A percentile compares a stretch with the other conserved stretches of the same genome.
These are phyloP conservation scores for Cryptococcus sp. DNA, from an alignment of 1,284 basidiomycete genomes.

Conservation along the genomic window DNA sequence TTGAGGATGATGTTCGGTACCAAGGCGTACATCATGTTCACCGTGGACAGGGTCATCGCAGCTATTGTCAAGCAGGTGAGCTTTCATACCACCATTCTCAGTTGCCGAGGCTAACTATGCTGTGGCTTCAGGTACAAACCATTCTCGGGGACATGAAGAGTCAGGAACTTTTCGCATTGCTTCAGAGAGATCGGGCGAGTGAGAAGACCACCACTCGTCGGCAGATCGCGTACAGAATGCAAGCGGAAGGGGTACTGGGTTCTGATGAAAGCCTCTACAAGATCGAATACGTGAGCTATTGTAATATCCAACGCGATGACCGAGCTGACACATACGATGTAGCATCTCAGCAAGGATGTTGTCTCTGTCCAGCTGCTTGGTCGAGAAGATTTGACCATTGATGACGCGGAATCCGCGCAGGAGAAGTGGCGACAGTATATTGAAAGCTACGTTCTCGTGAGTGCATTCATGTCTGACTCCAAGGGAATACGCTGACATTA, in stretches of 20 bases:
- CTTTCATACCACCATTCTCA: constrained; percentile 19
- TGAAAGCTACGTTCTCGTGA: constrained; percentile 78
- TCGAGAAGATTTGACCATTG: constrained; percentile 82
- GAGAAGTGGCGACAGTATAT: constrained; percentile 89
- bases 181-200: constrained; percentile 69
- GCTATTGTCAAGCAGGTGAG: constrained; percentile 82
- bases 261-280: constrained; percentile 90
- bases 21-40: constrained; percentile 89
- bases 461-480: constrained; percentile 31
- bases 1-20: constrained; percentile 96
- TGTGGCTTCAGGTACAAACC: constrained; percentile 64
- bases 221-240: constrained; percentile 78
- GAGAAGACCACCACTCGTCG: constrained; percentile 72
- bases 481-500: background rate
- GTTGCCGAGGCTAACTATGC: background rate
- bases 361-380: constrained; percentile 84
- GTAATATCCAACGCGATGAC: background rate
- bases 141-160: constrained; percentile 77
- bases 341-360: constrained; percentile 70
- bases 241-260: constrained; percentile 78
- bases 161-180: constrained; percentile 76
- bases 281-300: constrained; percentile 79
- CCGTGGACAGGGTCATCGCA: constrained; percentile 87
- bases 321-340: constrained; percentile 18
- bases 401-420: constrained; percentile 78